Percentiles rank a stretch among this genome's conserved stretches.
phyloP scores from a whole-genome alignment of 2,329 filamentous ascomycete genomes.

The Xylaria sp. region DNA sequence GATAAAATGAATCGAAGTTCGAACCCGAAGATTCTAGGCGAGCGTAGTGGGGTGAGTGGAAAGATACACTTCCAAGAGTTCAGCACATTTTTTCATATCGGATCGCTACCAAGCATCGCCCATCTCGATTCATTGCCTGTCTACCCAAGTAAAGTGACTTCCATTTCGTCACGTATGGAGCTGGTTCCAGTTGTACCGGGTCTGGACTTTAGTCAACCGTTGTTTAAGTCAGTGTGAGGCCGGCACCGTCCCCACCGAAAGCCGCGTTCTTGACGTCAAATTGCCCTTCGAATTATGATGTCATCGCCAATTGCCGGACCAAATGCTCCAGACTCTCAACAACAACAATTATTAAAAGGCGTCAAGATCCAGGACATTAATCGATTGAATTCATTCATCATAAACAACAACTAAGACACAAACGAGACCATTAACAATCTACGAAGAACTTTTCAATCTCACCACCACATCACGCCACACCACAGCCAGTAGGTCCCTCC shows the following conservation, averaged over 20 bases:
- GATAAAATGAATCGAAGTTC: not conserved
- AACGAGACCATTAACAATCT: not conserved
- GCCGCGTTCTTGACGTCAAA: slow-evolving; percentile 42
- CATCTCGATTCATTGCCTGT: not conserved
- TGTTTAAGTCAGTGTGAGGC: not conserved
- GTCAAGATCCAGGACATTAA: not conserved
- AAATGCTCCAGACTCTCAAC: slow-evolving; percentile 20
- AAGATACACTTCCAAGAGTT: not conserved
- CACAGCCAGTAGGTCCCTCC: slow-evolving; percentile 16
- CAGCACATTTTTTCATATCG: not conserved
- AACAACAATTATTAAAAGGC: slow-evolving; percentile 29
- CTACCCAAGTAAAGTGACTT: not conserved
- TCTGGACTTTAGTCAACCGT: not conserved
- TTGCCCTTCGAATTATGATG: slow-evolving; percentile 28
- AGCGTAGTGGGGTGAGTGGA: not conserved
- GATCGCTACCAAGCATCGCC: not conserved
- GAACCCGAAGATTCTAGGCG: slow-evolving; percentile 10
- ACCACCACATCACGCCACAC: slow-evolving; percentile 12
- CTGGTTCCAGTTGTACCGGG: slow-evolving; percentile 6
- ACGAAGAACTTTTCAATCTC: not conserved
- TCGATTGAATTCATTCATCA: not conserved
- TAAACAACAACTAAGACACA: not conserved
- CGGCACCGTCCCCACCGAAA: slow-evolving; percentile 6
- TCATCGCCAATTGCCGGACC: slow-evolving; percentile 25
- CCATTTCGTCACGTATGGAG: slow-evolving; percentile 13